phyloP scores from a whole-genome alignment of 2,329 filamentous ascomycete genomes.

The Ophiostoma quercus region DNA sequence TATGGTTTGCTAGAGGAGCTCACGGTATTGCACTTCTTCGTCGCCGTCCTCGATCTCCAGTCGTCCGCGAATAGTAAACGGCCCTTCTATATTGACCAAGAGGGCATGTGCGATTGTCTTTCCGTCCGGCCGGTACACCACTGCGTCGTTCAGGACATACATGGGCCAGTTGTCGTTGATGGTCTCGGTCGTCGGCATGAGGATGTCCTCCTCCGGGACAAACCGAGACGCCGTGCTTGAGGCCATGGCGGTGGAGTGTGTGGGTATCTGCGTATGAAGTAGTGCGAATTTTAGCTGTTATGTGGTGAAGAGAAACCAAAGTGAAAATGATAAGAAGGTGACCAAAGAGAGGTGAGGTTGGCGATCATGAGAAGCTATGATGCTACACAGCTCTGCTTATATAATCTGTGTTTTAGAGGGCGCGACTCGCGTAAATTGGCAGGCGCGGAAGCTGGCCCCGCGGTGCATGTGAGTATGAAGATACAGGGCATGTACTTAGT shows the following conservation, averaged over 20 bases:
- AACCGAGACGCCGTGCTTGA: not conserved
- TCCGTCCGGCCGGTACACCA: constrained; percentile 52
- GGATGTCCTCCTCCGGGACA: constrained; percentile 28
- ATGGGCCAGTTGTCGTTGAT: constrained; percentile 52
- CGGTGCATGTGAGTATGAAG: not conserved
- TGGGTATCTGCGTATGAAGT: not conserved
- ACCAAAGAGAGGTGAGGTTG: not conserved
- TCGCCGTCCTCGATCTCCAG: constrained; percentile 48
- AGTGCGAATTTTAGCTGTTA: not conserved
- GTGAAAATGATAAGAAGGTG: not conserved
- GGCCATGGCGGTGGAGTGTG: not conserved
- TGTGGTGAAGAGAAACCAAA: not conserved
- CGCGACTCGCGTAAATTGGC: not conserved
- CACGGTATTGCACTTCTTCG: constrained; percentile 36
- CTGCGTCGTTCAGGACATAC: constrained; percentile 57
- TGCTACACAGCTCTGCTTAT: not conserved
- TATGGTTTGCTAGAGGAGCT: constrained; percentile 26
- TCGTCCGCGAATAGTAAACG: constrained; percentile 56
- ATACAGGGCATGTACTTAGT: no score
- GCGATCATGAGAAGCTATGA: not conserved
- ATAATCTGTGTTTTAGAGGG: not conserved
- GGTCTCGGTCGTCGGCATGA: constrained; percentile 34
- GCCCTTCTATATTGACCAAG: constrained; percentile 53
- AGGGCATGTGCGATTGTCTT: constrained; percentile 56
- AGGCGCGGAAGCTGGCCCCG: not conserved